Conservation (phyloP, 106 monocot species). For the Iris macrosiphon region DNA sequence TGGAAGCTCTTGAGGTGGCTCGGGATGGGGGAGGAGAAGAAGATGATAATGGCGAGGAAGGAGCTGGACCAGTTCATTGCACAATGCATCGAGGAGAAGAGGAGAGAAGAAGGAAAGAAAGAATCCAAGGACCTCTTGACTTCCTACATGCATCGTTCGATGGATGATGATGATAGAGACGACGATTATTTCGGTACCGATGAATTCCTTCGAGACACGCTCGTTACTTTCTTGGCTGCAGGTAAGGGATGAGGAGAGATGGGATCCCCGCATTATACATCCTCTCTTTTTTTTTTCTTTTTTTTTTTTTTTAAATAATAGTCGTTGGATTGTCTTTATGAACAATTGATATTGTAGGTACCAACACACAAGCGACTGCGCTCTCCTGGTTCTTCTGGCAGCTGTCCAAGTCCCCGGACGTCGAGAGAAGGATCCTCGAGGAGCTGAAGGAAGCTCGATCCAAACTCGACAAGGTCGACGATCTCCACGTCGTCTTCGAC, state of each 20-base stretch:
- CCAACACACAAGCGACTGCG: constrained; percentile 43
- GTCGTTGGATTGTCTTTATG: too few species aligned
- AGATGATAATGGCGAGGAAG: background rate
- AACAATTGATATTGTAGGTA: too few species aligned
- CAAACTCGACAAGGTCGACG: too few species aligned
- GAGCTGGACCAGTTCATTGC: background rate
- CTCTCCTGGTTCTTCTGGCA: constrained; percentile 57
- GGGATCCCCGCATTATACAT: too few species aligned
- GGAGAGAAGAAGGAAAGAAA: background rate
- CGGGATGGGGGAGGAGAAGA: background rate
- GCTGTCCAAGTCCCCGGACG: constrained; percentile 12
- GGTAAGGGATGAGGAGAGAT: too few species aligned
- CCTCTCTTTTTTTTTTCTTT: too few species aligned
- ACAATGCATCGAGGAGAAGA: too few species aligned
- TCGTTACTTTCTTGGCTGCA: constrained; percentile 35
- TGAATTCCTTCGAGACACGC: too few species aligned
- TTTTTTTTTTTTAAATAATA: too few species aligned
- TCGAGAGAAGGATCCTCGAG: constrained; percentile 18
- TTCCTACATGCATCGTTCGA: background rate
- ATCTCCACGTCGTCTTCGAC: constrained; percentile 1
- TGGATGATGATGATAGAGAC: background rate
- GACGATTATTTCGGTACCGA: too few species aligned
- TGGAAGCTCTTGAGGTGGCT: constrained; percentile 1
- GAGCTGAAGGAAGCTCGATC: constrained; percentile 13
- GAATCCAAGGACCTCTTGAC: too few species aligned